Evolutionary conservation across 1,284 basidiomycete genomes (phyloP), one percentile per base, ranked within the genome.

Genomic region (Hypsizygus ulmarius): DNA sequence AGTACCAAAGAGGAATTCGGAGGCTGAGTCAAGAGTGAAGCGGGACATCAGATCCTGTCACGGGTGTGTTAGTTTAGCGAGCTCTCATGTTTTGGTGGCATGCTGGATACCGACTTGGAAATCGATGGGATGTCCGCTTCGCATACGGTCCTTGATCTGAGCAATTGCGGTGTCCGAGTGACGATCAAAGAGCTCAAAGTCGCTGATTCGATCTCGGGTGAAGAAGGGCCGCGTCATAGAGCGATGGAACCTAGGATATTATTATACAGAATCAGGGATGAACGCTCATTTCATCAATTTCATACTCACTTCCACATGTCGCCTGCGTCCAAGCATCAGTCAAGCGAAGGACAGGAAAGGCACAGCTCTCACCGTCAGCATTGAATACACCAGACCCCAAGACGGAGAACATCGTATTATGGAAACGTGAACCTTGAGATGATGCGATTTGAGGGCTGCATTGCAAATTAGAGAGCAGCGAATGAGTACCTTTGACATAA

Each of bases 321-420:
- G 15, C 67, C 76, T 77, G 37, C 18, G 25, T n/a, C 33, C 0
- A 29, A 16, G 8, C 47, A 59, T 47, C 29, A 28, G 18, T 2
- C 29, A 2, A n/a, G 21, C 38, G 11, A 32, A 3, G 8, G 14
- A 32, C 14, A n/a, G 9, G 27, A 1, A 33, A 46, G 28, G 16
- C 15, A 16, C 10, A 16, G 39, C 39, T 46, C 64, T 49, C 46
- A 73, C 81, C 79, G 51, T 84, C 81, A 4, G 77, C 73, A 50
- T 83, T 82, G 57, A 84, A 83, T 1, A 82, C 76, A 0, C 81
- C 81, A 3, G 72, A 71, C 1, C 81, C 81, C 8, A 82, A 59
- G 11, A 83, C 65, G 6, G 71, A 62, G 3, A 56, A 57, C 69
- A 73, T 71, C 8, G 57, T 60, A 8, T 61, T 39, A 29, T 64